A percentile compares a stretch with the other conserved stretches of the same genome.
Conservation (phyloP, 106 monocot species). For the Vanilla planifolia region DNA sequence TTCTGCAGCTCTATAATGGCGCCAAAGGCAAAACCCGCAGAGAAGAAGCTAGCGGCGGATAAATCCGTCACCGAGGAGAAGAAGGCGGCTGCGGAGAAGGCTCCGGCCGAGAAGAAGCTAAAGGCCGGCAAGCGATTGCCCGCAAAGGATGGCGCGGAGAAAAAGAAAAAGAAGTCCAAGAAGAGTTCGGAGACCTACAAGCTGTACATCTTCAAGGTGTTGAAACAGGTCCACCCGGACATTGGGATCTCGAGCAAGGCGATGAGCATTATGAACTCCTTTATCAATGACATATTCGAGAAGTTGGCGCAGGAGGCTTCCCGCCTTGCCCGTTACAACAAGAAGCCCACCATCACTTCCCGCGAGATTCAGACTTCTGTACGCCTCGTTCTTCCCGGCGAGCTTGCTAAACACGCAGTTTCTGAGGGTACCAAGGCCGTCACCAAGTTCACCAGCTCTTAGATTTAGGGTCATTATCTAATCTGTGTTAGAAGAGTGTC, state of each 20-base stretch:
- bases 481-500: too few species aligned
- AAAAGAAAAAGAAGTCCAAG: conserved; percentile 40
- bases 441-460: conserved; percentile 45
- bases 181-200: conserved; percentile 76
- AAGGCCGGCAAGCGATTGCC: conserved; percentile 32
- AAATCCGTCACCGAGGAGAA: conserved; percentile 49
- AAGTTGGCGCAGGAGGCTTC: conserved; percentile 78
- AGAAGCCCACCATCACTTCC: conserved; percentile 77
- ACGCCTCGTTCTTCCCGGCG: conserved; percentile 65
- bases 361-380: conserved; percentile 84
- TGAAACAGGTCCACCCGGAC: conserved; percentile 95
- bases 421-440: conserved; percentile 49
- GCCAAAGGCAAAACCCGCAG: conserved; percentile 76
- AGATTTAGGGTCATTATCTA: background rate
- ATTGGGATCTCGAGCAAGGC: conserved; percentile 97
- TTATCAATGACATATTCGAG: conserved; percentile 99
- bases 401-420: conserved; percentile 66
- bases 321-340: conserved; percentile 60
- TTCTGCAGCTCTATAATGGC: conserved; percentile 30
- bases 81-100: conserved; percentile 21
- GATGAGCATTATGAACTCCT: conserved; percentile 96
- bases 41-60: conserved; percentile 75
- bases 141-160: conserved; percentile 15
- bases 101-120: conserved; percentile 35
- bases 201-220: conserved; percentile 98